These are phyloP conservation scores for Penicillium pancosmium DNA, from an alignment of 495 filamentous ascomycete genomes.

Conservation along the genomic window DNA sequence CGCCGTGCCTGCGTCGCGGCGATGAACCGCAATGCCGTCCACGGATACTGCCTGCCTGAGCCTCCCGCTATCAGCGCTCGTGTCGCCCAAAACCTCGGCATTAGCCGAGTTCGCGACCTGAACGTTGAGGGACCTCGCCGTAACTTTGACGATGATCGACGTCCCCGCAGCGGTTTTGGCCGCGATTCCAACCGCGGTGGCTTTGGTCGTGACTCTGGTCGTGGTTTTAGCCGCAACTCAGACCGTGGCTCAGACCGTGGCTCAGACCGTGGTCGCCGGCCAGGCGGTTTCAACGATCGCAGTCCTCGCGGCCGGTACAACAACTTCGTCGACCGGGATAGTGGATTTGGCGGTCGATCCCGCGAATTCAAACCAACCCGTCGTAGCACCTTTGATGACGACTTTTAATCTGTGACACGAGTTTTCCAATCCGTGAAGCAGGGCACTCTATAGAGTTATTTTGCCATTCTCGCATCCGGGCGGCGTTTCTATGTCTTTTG, in stretches of 20 bases:
- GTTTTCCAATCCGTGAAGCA: constrained; percentile 9
- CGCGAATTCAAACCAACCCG: not conserved
- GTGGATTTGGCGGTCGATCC: not conserved
- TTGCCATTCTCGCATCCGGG: constrained; percentile 30
- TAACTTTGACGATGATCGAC: not conserved
- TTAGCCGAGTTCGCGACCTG: constrained; percentile 31
- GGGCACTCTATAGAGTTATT: constrained; percentile 20
- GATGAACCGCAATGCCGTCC: constrained; percentile 63
- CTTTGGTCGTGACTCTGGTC: not conserved
- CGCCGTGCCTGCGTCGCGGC: constrained; percentile 46
- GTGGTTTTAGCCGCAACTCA: no score
- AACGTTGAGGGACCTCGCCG: constrained; percentile 2
- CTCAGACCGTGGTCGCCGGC: not conserved
- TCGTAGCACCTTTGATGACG: not conserved
- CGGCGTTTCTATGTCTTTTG: constrained; percentile 30
- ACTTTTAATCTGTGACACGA: constrained; percentile 1
- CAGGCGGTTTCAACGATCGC: not conserved
- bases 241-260: no score
- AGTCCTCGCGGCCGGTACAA: not conserved
- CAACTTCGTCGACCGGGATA: not conserved
- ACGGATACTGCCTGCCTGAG: constrained; percentile 62
- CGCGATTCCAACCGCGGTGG: constrained; percentile 5
- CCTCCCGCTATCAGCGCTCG: constrained; percentile 54
- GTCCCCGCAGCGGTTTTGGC: not conserved
- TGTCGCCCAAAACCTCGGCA: constrained; percentile 51